Percentiles rank a stretch among this genome's conserved stretches.
Conservation (phyloP, 1,139 yeast genomes). For the Hanseniaspora gamundiae region DNA sequence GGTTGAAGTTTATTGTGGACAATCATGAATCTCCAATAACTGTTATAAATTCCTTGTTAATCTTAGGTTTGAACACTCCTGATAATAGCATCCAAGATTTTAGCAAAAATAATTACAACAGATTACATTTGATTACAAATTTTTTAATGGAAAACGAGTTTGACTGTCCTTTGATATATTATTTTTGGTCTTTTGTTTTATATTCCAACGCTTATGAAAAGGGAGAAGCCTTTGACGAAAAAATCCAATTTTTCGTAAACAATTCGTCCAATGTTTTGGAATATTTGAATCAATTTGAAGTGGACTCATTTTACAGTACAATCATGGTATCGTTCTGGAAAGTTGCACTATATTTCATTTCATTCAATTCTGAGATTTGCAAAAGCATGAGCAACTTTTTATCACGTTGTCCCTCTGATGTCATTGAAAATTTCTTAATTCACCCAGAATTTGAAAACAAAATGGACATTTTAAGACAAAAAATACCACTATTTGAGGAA, state of each 20-base stretch:
- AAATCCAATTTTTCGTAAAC: slow-evolving; percentile 8
- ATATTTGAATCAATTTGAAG: slow-evolving; percentile 28
- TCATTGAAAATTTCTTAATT: slow-evolving; percentile 47
- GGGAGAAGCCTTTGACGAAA: slow-evolving; percentile 14
- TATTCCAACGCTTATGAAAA: slow-evolving; percentile 20
- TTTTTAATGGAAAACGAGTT: slow-evolving; percentile 25
- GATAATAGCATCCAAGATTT: slow-evolving; percentile 29
- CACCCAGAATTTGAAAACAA: slow-evolving; percentile 42
- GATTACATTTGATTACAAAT: slow-evolving; percentile 26
- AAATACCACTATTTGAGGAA: slow-evolving; percentile 46
- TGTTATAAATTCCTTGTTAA: slow-evolving; percentile 32
- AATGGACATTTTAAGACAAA: slow-evolving; percentile 53
- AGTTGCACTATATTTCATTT: slow-evolving; percentile 50
- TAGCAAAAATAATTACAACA: slow-evolving; percentile 28
- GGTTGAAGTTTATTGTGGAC: slow-evolving; percentile 17
- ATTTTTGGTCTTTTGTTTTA: slow-evolving; percentile 61
- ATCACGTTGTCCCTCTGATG: slow-evolving; percentile 40
- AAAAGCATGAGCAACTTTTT: slow-evolving; percentile 39
- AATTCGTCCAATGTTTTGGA: slow-evolving; percentile 14
- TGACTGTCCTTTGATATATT: slow-evolving; percentile 39
- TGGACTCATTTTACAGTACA: slow-evolving; percentile 44
- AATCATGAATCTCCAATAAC: slow-evolving; percentile 39
- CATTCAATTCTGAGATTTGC: slow-evolving; percentile 45
- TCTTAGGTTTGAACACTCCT: slow-evolving; percentile 44
- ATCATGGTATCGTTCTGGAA: slow-evolving; percentile 48